Evolutionary conservation across 2,329 filamentous ascomycete genomes (phyloP).

Genomic region (Nemania sp.): DNA sequence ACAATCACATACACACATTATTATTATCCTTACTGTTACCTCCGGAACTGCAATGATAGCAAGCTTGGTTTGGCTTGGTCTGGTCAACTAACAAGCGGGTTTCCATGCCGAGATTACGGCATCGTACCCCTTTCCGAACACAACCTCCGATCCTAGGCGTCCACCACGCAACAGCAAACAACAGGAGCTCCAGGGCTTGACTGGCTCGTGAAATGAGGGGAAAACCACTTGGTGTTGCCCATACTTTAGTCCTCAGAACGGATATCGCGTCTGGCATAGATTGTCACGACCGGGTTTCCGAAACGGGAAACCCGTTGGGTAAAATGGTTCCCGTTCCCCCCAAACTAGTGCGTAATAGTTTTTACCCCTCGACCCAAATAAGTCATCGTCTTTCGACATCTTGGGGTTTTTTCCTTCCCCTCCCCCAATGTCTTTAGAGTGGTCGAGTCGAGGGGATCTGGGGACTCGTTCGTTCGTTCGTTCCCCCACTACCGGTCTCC

Average conservation of each 20-base stretch:
- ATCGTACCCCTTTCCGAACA: background rate
- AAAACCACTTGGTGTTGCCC: background rate
- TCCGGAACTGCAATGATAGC: conserved; percentile 1
- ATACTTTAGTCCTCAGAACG: too few relatives aligned
- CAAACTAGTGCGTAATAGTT: background rate
- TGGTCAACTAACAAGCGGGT: background rate
- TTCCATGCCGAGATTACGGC: background rate
- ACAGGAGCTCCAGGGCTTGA: background rate
- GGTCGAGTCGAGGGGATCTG: conserved; percentile 23
- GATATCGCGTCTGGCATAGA: background rate
- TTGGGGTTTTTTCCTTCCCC: conserved; percentile 10
- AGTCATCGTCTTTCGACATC: conserved; percentile 13
- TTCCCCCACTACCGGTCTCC: conserved; percentile 14
- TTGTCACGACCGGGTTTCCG: conserved; percentile 16
- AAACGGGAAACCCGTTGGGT: conserved; percentile 25
- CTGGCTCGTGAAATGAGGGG: conserved; percentile 14
- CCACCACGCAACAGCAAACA: background rate
- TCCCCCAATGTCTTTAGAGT: conserved; percentile 13
- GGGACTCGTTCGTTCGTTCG: conserved; percentile 13
- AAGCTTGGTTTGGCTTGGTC: background rate
- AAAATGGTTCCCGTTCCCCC: conserved; percentile 10
- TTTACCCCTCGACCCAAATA: conserved; percentile 9
- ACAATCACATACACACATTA: too few relatives aligned
- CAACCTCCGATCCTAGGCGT: conserved; percentile 11
- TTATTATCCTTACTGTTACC: background rate